Evolutionary conservation across 345 rosid genomes (phyloP).

Genomic region (Anastatica hierochuntica): DNA sequence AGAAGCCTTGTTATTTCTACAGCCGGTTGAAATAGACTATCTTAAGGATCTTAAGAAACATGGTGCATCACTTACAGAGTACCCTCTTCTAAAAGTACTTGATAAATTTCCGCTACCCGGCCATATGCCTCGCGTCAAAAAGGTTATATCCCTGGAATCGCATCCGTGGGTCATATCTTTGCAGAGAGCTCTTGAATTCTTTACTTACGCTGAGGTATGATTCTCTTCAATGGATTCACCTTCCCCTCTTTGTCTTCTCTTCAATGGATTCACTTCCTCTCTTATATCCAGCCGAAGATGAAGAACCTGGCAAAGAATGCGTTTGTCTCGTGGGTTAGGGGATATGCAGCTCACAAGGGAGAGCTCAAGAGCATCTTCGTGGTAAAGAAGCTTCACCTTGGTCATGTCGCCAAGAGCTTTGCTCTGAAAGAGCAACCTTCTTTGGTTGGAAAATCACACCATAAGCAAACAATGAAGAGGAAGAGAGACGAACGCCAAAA

Average conservation of each 20-base stretch:
- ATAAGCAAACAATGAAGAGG: conserved; percentile 75
- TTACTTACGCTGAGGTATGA: conserved; percentile 45
- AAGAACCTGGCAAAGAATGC: conserved; percentile 68
- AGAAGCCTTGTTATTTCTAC: conserved; percentile 75
- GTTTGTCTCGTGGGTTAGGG: conserved; percentile 87
- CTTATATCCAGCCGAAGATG: conserved; percentile 52
- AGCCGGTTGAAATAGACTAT: conserved; percentile 80
- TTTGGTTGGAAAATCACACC: conserved; percentile 64
- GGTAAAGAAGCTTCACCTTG: conserved; percentile 89
- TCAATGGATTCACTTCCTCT: too few relatives aligned
- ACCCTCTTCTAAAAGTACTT: conserved; percentile 66
- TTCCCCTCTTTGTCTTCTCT: background rate
- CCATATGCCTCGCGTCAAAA: conserved; percentile 37
- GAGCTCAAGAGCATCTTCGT: conserved; percentile 76
- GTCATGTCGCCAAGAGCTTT: conserved; percentile 97
- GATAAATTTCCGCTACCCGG: conserved; percentile 49
- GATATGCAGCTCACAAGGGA: conserved; percentile 85
- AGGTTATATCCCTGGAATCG: conserved; percentile 42
- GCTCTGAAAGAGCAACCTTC: conserved; percentile 89
- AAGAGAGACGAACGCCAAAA: conserved; percentile 57
- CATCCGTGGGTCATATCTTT: conserved; percentile 78
- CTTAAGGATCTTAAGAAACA: conserved; percentile 75
- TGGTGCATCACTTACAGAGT: conserved; percentile 66
- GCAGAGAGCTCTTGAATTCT: conserved; percentile 72
- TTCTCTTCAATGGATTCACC: background rate